A percentile compares a stretch with the other conserved stretches of the same genome.
phyloP scores from a whole-genome alignment of 2,329 filamentous ascomycete genomes.

The Paecilomyces sp. region DNA sequence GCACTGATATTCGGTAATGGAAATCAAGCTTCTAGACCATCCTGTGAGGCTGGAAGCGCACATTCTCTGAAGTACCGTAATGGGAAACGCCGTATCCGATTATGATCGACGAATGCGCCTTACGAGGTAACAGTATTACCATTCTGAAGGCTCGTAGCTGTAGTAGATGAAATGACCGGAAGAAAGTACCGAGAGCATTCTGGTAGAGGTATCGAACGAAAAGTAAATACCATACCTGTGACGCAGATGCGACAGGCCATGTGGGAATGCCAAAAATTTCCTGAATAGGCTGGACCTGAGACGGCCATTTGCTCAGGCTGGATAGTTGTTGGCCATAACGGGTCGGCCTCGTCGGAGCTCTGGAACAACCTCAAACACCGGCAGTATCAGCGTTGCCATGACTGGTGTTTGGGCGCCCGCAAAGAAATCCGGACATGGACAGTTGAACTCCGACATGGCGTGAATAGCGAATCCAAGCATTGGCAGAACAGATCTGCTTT shows the following conservation, averaged over 20 bases:
- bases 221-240: background rate
- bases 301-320: background rate
- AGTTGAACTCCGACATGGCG: background rate
- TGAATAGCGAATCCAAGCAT: background rate
- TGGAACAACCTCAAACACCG: conserved; percentile 3
- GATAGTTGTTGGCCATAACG: background rate
- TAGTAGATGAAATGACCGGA: background rate
- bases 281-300: background rate
- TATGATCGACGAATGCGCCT: background rate
- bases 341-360: conserved; percentile 2
- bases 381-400: conserved; percentile 3
- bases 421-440: background rate
- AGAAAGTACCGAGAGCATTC: no score
- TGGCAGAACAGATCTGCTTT: background rate
- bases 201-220: background rate
- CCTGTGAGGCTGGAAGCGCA: background rate
- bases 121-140: background rate
- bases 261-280: background rate
- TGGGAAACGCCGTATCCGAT: background rate
- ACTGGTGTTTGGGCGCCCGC: background rate
- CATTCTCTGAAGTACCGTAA: background rate
- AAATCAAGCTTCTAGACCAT: background rate
- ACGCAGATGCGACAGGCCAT: background rate
- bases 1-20: background rate
- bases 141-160: background rate